Conservation (phyloP, 2,329 filamentous ascomycete species). For the Calonectria pseudoturangicola region DNA sequence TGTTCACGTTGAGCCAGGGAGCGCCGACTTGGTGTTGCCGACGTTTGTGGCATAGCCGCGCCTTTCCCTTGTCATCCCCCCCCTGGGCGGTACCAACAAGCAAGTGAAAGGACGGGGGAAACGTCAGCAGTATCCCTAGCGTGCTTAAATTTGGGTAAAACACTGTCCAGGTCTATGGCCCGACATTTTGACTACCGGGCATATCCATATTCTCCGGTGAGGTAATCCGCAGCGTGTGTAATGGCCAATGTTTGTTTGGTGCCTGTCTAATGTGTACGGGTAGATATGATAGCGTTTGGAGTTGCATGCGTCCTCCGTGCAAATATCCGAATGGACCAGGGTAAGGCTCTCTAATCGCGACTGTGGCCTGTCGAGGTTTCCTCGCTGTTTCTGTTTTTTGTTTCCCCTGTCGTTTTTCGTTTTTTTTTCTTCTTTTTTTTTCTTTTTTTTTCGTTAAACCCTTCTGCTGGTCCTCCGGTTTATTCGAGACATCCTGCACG, state of each 20-base stretch:
- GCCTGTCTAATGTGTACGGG: not conserved
- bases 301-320: not conserved
- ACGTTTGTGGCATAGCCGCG: slow-evolving; percentile 29
- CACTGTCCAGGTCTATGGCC: slow-evolving; percentile 17
- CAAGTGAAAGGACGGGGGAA: not conserved
- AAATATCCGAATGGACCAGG: slow-evolving; percentile 20
- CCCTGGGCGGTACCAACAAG: slow-evolving; percentile 4
- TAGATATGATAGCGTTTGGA: not conserved
- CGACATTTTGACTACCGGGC: slow-evolving; percentile 19
- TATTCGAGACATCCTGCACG: slow-evolving; percentile 5
- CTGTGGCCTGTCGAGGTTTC: slow-evolving; percentile 9
- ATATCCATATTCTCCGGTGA: not conserved
- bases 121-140: slow-evolving; percentile 23
- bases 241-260: slow-evolving; percentile 6
- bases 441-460: not conserved
- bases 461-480: not conserved
- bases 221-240: not conserved
- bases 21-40: slow-evolving; percentile 8
- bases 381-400: not conserved
- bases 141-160: slow-evolving; percentile 23
- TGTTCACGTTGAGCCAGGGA: slow-evolving; percentile 24
- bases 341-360: slow-evolving; percentile 5
- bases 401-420: slow-evolving; percentile 1
- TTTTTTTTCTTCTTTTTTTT: not conserved
- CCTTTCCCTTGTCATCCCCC: slow-evolving; percentile 33